Conservation (phyloP, 2,329 filamentous ascomycete species). For the Fusarium sp. region DNA sequence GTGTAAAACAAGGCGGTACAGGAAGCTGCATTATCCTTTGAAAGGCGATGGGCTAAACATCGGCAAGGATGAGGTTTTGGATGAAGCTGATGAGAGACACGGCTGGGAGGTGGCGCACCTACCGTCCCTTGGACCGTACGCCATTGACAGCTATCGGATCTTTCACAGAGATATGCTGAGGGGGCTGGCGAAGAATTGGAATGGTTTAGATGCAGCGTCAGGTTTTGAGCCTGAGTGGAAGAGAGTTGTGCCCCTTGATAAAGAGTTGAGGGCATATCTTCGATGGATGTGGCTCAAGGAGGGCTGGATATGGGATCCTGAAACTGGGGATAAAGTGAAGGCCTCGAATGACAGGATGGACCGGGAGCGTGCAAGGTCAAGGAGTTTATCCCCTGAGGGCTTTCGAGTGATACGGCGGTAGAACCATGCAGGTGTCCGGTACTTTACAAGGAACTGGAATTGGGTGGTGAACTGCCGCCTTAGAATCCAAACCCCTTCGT, state of each 20-base stretch:
- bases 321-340: constrained; percentile 4
- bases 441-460: neutral
- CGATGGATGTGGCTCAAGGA: constrained; percentile 39
- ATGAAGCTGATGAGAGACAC: constrained; percentile 17
- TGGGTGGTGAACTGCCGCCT: neutral
- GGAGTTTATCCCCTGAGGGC: constrained; percentile 5
- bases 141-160: constrained; percentile 36
- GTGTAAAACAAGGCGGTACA: constrained; percentile 8
- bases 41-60: constrained; percentile 11
- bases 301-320: constrained; percentile 37
- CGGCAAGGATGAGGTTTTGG: constrained; percentile 23
- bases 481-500: neutral
- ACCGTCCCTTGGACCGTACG: constrained; percentile 34
- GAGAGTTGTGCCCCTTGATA: constrained; percentile 30
- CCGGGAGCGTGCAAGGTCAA: neutral
- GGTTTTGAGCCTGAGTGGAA: constrained; percentile 36
- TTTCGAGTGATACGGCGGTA: neutral
- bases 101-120: constrained; percentile 37
- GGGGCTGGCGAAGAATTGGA: constrained; percentile 13
- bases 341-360: constrained; percentile 1
- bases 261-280: constrained; percentile 29
- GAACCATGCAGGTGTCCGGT: neutral
- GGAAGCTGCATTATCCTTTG: constrained; percentile 32
- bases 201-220: neutral
- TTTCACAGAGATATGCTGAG: constrained; percentile 31